Evolutionary conservation across 139 green algal genomes (phyloP).

Genomic region (Nannochloris sp.): DNA sequence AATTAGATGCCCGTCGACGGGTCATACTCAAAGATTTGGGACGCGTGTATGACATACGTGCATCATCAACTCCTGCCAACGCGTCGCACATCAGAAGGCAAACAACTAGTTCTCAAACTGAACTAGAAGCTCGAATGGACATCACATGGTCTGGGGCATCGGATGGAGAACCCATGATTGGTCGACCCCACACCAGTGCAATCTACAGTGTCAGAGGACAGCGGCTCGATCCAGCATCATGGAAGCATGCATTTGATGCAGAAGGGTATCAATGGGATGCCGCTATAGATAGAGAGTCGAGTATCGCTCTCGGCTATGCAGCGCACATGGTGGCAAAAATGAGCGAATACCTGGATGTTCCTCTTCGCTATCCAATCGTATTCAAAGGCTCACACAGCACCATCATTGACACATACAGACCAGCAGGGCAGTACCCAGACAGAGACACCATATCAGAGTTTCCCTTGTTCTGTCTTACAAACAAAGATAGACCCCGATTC

Average conservation of each 20-base stretch:
- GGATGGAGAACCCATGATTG: too few relatives aligned
- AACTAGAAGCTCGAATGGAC: too few relatives aligned
- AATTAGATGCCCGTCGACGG: too few relatives aligned
- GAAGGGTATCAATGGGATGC: not conserved
- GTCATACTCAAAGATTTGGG: too few relatives aligned
- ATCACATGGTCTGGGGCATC: too few relatives aligned
- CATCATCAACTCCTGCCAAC: too few relatives aligned
- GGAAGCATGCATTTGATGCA: constrained; percentile 11
- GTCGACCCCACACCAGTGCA: too few relatives aligned
- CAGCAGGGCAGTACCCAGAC: constrained; percentile 11
- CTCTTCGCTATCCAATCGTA: constrained; percentile 51
- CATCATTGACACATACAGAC: constrained; percentile 34
- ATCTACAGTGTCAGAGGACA: not conserved
- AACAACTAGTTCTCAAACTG: too few relatives aligned
- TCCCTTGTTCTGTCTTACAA: constrained; percentile 47
- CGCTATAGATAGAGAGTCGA: constrained; percentile 24
- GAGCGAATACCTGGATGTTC: constrained; percentile 49
- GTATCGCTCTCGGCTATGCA: constrained; percentile 47
- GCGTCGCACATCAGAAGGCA: too few relatives aligned
- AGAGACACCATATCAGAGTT: constrained; percentile 17
- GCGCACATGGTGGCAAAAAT: constrained; percentile 43
- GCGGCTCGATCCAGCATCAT: constrained; percentile 9
- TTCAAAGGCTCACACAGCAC: constrained; percentile 34
- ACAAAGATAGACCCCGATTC: constrained; percentile 50
- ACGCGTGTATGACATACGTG: too few relatives aligned